Conservation (phyloP, 2,329 filamentous ascomycete species). For the Hypoxylon sp. region DNA sequence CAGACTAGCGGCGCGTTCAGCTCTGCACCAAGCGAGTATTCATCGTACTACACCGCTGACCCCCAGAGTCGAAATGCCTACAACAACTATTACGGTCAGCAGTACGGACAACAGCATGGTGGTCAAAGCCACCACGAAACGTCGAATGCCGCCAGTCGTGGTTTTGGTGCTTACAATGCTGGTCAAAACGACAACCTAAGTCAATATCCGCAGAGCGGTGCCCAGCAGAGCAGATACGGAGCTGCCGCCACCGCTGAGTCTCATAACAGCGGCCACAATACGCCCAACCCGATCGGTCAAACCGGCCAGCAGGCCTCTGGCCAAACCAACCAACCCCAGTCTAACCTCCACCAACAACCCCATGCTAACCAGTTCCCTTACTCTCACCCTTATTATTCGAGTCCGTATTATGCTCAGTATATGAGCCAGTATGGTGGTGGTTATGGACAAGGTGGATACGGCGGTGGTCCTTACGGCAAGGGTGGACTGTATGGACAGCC, state of each 20-base stretch:
- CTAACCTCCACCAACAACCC: constrained; percentile 57
- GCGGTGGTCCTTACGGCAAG: constrained; percentile 68
- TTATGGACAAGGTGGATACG: constrained; percentile 68
- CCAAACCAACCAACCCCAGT: constrained; percentile 56
- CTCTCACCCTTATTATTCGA: constrained; percentile 67
- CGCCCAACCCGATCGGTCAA: constrained; percentile 82
- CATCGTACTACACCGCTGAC: constrained; percentile 87
- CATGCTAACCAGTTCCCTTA: constrained; percentile 51
- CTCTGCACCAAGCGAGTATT: constrained; percentile 83
- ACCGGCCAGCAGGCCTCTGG: constrained; percentile 62
- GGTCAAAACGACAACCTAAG: constrained; percentile 74
- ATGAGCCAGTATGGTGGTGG: constrained; percentile 65
- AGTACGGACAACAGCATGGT: constrained; percentile 68
- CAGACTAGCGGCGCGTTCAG: constrained; percentile 77
- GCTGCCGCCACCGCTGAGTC: constrained; percentile 73
- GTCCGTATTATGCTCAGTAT: constrained; percentile 75
- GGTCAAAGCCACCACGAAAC: constrained; percentile 81
- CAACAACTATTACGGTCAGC: constrained; percentile 79
- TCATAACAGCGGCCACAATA: constrained; percentile 90
- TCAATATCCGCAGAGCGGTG: constrained; percentile 83
- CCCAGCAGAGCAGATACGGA: constrained; percentile 73
- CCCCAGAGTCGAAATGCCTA: constrained; percentile 80
- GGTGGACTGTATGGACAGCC: constrained; percentile 69
- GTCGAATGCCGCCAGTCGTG: constrained; percentile 79
- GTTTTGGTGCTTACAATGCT: constrained; percentile 81